Conservation (phyloP, 78 protist genomes). For the Trichosphaerium sp. region DNA sequence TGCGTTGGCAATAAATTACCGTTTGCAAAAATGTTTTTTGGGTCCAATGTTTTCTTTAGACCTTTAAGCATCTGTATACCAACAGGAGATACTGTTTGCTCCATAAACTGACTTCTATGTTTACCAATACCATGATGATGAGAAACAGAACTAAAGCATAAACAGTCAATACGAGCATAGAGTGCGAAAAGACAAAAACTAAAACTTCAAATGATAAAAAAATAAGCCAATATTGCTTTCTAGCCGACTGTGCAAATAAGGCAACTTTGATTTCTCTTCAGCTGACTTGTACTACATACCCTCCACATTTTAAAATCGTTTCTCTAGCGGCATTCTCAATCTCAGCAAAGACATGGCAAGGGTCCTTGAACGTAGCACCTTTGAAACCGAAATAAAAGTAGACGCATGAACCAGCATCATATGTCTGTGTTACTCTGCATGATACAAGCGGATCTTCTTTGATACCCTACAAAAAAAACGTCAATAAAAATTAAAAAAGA, state of each 20-base stretch:
- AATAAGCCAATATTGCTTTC: no score
- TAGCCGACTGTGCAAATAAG: no score
- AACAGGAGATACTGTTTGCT: not conserved
- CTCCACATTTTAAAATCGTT: not conserved
- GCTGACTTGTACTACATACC: no score
- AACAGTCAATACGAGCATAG: no score
- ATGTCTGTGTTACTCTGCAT: constrained; percentile 25
- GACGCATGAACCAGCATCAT: constrained; percentile 24
- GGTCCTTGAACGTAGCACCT: not conserved
- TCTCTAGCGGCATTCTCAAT: constrained; percentile 15
- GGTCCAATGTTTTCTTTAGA: not conserved
- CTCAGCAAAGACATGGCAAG: not conserved
- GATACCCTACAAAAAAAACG: no score
- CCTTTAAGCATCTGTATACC: not conserved
- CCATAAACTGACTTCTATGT: not conserved
- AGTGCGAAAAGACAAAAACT: no score
- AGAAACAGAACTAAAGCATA: no score
- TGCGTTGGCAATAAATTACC: not conserved
- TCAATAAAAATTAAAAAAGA: no score
- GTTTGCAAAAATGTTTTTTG: not conserved
- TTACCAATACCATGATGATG: constrained; percentile 10
- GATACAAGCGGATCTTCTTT: constrained; percentile 9
- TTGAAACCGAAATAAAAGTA: constrained; percentile 27
- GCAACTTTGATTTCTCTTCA: no score
- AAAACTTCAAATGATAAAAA: no score